Percentiles rank a stretch among this genome's conserved stretches.
phyloP scores from a whole-genome alignment of 2,329 filamentous ascomycete genomes.

The Claviceps lovelessii region DNA sequence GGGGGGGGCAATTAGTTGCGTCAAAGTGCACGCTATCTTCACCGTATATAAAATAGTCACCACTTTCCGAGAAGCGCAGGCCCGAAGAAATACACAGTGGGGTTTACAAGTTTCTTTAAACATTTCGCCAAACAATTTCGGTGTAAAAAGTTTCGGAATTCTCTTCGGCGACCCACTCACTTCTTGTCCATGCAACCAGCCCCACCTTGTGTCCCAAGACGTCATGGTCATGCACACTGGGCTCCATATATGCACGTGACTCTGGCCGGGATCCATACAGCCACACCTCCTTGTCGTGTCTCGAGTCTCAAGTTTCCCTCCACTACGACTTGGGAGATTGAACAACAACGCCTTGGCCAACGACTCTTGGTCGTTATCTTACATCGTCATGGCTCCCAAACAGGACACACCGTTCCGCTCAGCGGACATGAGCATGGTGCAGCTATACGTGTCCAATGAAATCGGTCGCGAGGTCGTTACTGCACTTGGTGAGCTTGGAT shows the following conservation, averaged over 20 bases:
- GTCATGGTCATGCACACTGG: conserved; percentile 1
- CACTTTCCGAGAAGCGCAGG: too few relatives aligned
- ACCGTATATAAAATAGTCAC: too few relatives aligned
- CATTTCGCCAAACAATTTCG: too few relatives aligned
- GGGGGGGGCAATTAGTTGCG: too few relatives aligned
- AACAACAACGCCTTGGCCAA: conserved; percentile 14
- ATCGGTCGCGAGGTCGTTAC: conserved; percentile 96
- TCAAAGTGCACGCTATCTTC: too few relatives aligned
- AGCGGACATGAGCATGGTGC: conserved; percentile 99
- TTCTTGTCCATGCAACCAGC: neutral
- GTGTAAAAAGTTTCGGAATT: too few relatives aligned
- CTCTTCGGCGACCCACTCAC: too few relatives aligned
- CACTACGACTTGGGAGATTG: conserved; percentile 12
- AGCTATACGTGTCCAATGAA: conserved; percentile 98
- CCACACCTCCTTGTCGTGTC: conserved; percentile 8
- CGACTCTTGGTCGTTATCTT: conserved; percentile 17
- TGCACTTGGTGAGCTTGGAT: conserved; percentile 85
- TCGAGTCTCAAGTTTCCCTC: conserved; percentile 10
- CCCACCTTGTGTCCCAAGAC: neutral
- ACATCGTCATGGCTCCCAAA: conserved; percentile 43
- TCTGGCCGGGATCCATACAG: conserved; percentile 11
- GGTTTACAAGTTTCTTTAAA: too few relatives aligned
- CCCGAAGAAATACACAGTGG: too few relatives aligned
- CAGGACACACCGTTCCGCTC: conserved; percentile 98
- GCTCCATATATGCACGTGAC: conserved; percentile 14